phyloP scores from a whole-genome alignment of 2,329 filamentous ascomycete species.

The Laburnicola sp. region DNA sequence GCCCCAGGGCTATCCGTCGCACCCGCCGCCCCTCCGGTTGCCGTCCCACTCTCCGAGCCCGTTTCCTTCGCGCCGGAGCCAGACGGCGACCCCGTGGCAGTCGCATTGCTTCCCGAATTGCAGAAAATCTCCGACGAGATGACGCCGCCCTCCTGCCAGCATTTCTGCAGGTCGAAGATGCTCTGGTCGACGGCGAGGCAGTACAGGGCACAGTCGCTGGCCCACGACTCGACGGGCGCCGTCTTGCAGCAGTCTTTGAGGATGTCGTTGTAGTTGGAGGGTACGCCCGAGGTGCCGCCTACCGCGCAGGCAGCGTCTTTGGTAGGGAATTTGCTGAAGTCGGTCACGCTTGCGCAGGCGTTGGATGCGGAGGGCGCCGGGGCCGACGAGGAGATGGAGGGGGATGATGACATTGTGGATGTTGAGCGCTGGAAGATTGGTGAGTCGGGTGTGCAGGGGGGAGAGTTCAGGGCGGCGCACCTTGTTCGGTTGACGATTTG shows the following conservation, averaged over 20 bases:
- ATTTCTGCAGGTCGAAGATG: constrained; percentile 31
- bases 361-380: constrained; percentile 17
- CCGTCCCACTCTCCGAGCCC: constrained; percentile 7
- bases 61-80: constrained; percentile 11
- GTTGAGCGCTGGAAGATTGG: constrained; percentile 1
- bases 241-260: constrained; percentile 38
- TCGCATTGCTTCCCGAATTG: constrained; percentile 29
- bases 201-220: constrained; percentile 35
- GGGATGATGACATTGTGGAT: constrained; percentile 20
- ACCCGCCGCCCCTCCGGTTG: constrained; percentile 12
- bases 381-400: constrained; percentile 15
- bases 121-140: constrained; percentile 28
- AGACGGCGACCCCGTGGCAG: constrained; percentile 30
- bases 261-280: constrained; percentile 28
- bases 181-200: constrained; percentile 34
- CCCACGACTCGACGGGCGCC: constrained; percentile 35
- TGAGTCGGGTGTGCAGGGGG: background rate
- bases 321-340: constrained; percentile 32
- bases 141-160: constrained; percentile 33
- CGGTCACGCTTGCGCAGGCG: constrained; percentile 27
- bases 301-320: constrained; percentile 35
- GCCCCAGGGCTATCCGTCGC: constrained; percentile 21
- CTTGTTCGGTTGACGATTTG: constrained; percentile 2
- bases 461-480: background rate
- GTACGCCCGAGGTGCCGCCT: constrained; percentile 26